Evolutionary conservation across 306 rosid species (phyloP), one percentile per base, ranked within the genome.

Genomic region (Vigna nakashimae): DNA sequence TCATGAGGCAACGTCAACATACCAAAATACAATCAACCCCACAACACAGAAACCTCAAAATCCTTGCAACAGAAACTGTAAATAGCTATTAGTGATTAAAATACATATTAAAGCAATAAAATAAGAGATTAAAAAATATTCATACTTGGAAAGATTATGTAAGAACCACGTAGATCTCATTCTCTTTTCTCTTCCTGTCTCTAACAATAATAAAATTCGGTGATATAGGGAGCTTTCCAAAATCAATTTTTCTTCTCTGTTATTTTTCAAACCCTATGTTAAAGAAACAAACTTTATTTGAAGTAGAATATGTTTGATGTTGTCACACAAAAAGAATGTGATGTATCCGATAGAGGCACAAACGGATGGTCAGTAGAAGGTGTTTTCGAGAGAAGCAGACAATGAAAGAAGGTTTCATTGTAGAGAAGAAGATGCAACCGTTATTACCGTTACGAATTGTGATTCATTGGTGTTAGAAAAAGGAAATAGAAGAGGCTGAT

Each of bases 401-500:
- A 18, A 30, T 62, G 67, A 62, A 62, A 62, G 4, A 30, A 0
- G 97, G 97, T 5, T 26, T 58, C 17, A 62, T 62, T 62, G 34
- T 16, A 32, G n/a, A 94, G 90, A 64, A 89, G 43, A 26, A 90
- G 91, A 80, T 88, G 95, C 3, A 86, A 59, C 82, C 96, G 92
- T 92, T 95, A 80, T 76, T 91, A 69, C 95, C 97, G 88, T 91
- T 93, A 75, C 83, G 26, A 63, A 75, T 62, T 81, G 53, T 60
- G 78, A 81, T 45, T 45, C 50, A 45, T 67, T 78, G 58, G 81
- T 42, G 81, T 75, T 30, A 40, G 20, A 59, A 30, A 59, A 14
- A 69, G 73, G 75, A 30, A 63, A 24, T 24, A 34, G 46, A n/a
- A 16, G 46, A 72, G 66, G 80, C 62, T 15, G 96, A 72, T 12